Conservation (phyloP, 129 eudicot genomes). For the Rutidosis leptorrhynchoides region DNA sequence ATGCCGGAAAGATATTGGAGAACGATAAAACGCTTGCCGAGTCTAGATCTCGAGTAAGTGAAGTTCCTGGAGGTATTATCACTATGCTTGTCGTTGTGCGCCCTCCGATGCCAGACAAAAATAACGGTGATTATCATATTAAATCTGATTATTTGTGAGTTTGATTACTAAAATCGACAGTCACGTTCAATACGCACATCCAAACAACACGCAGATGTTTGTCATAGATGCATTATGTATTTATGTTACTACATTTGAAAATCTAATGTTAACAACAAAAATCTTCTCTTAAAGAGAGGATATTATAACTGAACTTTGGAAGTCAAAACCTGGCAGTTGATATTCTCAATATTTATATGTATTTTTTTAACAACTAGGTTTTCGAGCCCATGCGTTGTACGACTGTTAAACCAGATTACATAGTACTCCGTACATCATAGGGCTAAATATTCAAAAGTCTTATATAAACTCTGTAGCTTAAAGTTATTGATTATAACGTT, state of each 20-base stretch:
- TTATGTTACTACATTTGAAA: neutral
- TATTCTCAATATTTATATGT: too few relatives aligned
- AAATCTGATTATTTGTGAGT: neutral
- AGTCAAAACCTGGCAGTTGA: too few relatives aligned
- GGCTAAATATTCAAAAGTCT: neutral
- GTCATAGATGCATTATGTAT: neutral
- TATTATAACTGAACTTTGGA: too few relatives aligned
- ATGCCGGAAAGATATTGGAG: conserved; percentile 74
- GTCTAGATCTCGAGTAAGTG: conserved; percentile 64
- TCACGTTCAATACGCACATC: neutral
- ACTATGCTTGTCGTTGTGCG: conserved; percentile 73
- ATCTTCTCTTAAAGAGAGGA: neutral
- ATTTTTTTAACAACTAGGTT: too few relatives aligned
- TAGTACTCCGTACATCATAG: neutral
- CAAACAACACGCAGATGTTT: neutral
- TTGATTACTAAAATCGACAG: neutral
- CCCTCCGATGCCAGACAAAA: conserved; percentile 53
- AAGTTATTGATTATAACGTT: conserved; percentile 10
- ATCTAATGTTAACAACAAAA: neutral
- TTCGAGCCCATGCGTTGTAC: too few relatives aligned
- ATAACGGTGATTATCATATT: conserved; percentile 39
- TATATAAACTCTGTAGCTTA: conserved; percentile 2
- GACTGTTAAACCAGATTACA: neutral
- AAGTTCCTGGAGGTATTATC: conserved; percentile 66
- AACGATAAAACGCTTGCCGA: conserved; percentile 60